Evolutionary conservation across 2,329 filamentous ascomycete genomes (phyloP).

Genomic region (Dactylellina parvicollis): DNA sequence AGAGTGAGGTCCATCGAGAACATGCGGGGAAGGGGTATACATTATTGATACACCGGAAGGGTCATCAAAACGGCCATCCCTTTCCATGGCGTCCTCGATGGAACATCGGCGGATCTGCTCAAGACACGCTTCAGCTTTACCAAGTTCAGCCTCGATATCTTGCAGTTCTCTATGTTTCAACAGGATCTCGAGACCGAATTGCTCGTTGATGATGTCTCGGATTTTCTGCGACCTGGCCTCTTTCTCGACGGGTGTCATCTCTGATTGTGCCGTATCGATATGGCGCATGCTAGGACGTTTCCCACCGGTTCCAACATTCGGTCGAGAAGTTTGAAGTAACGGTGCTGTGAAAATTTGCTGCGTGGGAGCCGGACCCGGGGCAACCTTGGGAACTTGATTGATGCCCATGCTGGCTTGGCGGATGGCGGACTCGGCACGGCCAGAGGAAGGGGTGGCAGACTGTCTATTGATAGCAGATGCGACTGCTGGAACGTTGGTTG

Average conservation of each 20-base stretch:
- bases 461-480: neutral
- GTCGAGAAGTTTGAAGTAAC: constrained; percentile 33
- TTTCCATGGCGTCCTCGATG: constrained; percentile 71
- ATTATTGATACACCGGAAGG: constrained; percentile 37
- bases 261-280: constrained; percentile 18
- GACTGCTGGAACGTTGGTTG: constrained; percentile 16
- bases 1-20: constrained; percentile 89
- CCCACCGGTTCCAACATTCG: constrained; percentile 41
- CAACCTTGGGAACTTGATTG: constrained; percentile 51
- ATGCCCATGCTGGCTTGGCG: constrained; percentile 7
- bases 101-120: constrained; percentile 94
- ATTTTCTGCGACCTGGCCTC: constrained; percentile 66
- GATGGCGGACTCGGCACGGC: constrained; percentile 7
- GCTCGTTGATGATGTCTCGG: constrained; percentile 79
- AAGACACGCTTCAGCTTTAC: constrained; percentile 90
- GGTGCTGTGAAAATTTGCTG: constrained; percentile 56
- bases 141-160: constrained; percentile 93
- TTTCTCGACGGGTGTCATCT: constrained; percentile 32
- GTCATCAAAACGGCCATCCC: constrained; percentile 71
- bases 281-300: constrained; percentile 52
- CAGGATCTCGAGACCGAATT: constrained; percentile 90
- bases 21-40: constrained; percentile 82
- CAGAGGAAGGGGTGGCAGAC: neutral
- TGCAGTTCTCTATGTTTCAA: constrained; percentile 94
- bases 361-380: too few species aligned